A percentile compares a stretch with the other conserved stretches of the same genome.
Conservation (phyloP, 2,329 filamentous ascomycete genomes). For the Xylariaceae sp. region DNA sequence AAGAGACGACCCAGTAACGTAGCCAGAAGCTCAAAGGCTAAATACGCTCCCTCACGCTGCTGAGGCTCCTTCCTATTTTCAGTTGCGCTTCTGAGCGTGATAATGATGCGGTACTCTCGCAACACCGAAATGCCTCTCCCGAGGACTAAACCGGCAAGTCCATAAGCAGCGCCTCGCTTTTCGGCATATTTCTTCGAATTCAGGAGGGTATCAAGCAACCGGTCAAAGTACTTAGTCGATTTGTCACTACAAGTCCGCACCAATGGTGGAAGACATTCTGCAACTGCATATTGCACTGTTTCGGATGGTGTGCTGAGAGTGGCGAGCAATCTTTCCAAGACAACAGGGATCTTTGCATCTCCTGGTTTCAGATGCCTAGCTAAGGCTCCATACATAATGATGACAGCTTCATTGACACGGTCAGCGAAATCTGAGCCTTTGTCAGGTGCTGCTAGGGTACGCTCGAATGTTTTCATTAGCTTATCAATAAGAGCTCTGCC, state of each 20-base stretch:
- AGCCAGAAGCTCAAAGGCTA: constrained; percentile 90
- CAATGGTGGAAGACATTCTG: constrained; percentile 90
- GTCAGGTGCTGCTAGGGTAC: constrained; percentile 81
- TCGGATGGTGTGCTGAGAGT: constrained; percentile 95
- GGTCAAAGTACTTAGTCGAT: constrained; percentile 76
- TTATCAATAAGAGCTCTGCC: constrained; percentile 83
- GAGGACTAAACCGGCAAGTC: constrained; percentile 84
- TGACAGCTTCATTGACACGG: constrained; percentile 92
- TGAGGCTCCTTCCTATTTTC: constrained; percentile 95
- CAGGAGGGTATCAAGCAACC: constrained; percentile 80
- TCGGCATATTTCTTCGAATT: constrained; percentile 89
- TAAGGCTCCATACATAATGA: constrained; percentile 94
- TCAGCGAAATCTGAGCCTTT: constrained; percentile 81
- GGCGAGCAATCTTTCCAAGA: constrained; percentile 81
- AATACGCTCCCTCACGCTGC: constrained; percentile 83
- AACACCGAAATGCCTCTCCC: constrained; percentile 84
- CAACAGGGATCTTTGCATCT: constrained; percentile 85
- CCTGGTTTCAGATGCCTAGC: constrained; percentile 83
- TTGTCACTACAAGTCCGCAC: constrained; percentile 79
- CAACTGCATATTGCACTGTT: constrained; percentile 94
- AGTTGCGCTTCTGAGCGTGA: constrained; percentile 75
- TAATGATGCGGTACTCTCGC: constrained; percentile 83
- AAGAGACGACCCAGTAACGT: constrained; percentile 85
- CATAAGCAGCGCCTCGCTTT: constrained; percentile 91
- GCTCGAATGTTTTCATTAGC: constrained; percentile 90